A percentile compares a stretch with the other conserved stretches of the same genome.
These are phyloP conservation scores for Myotisia sp. DNA, from an alignment of 2,329 filamentous ascomycete genomes.

Conservation along the genomic window DNA sequence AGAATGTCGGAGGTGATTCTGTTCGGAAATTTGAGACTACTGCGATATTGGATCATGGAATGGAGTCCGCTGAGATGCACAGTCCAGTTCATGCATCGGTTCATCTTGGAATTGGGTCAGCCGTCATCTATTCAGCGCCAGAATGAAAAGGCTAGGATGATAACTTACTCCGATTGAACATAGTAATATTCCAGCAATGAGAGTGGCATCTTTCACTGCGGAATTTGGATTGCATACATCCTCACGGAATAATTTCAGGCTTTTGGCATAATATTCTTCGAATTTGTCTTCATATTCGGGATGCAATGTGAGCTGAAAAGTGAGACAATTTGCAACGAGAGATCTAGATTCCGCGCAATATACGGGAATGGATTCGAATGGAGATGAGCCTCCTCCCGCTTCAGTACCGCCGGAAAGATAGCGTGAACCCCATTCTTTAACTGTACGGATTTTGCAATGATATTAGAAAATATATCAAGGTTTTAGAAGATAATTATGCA, in stretches of 20 bases:
- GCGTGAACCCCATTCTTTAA: conserved; percentile 9
- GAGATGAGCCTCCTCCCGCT: conserved; percentile 6
- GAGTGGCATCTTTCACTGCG: conserved; percentile 7
- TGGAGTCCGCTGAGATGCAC: conserved; percentile 10
- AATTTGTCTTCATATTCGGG: conserved; percentile 8
- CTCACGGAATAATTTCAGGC: conserved; percentile 7
- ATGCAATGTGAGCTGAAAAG: conserved; percentile 9
- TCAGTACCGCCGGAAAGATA: conserved; percentile 8
- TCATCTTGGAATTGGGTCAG: conserved; percentile 4
- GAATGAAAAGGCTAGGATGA: not conserved
- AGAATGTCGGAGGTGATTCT: conserved; percentile 7
- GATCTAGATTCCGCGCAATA: conserved; percentile 9
- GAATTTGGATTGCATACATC: conserved; percentile 7
- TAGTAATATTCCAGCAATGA: conserved; percentile 10
- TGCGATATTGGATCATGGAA: conserved; percentile 7
- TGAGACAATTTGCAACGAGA: conserved; percentile 10
- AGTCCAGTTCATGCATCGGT: conserved; percentile 10
- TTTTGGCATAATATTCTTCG: conserved; percentile 8
- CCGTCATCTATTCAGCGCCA: not conserved
- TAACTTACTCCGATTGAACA: conserved; percentile 8
- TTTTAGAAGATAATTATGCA: too few relatives aligned
- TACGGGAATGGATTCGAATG: conserved; percentile 6
- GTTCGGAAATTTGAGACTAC: conserved; percentile 2
- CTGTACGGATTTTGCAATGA: not conserved
- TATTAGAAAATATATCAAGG: too few relatives aligned